phyloP scores from a whole-genome alignment of 2,329 filamentous ascomycete species.

The Stylonectria norvegica region DNA sequence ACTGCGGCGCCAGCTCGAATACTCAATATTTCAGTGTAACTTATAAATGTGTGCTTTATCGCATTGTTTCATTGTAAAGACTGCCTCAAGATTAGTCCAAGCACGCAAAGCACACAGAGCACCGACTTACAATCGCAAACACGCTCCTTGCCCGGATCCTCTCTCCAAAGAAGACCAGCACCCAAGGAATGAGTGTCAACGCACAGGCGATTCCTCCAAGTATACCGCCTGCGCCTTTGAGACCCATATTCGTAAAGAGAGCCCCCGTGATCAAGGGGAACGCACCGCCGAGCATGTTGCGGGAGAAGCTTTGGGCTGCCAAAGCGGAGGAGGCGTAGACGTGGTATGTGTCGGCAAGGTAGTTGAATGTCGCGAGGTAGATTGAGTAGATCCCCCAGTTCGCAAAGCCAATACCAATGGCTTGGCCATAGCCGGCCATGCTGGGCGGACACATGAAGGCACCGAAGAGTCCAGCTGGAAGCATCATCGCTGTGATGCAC shows the following conservation, averaged over 20 bases:
- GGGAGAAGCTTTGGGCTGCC: conserved; percentile 80
- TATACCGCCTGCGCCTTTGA: conserved; percentile 67
- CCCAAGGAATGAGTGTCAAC: conserved; percentile 82
- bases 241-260: conserved; percentile 71
- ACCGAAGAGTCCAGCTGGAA: conserved; percentile 73
- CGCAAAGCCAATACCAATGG: conserved; percentile 65
- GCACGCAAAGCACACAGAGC: neutral
- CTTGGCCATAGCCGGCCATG: conserved; percentile 27
- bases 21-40: no score
- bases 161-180: conserved; percentile 74
- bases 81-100: conserved; percentile 6
- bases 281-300: conserved; percentile 76
- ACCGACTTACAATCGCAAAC: conserved; percentile 60
- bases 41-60: no score
- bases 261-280: conserved; percentile 75
- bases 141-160: conserved; percentile 71
- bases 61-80: conserved; percentile 21
- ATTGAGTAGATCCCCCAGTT: conserved; percentile 85
- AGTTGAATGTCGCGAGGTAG: conserved; percentile 89
- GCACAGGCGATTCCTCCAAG: conserved; percentile 68
- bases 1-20: no score
- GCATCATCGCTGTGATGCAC: conserved; percentile 69
- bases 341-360: conserved; percentile 84
- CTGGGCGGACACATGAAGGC: conserved; percentile 29
- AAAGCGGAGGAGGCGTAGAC: conserved; percentile 80